phyloP scores from a whole-genome alignment of 352 stramenopile genomes.

The Thalassiosira allenii region DNA sequence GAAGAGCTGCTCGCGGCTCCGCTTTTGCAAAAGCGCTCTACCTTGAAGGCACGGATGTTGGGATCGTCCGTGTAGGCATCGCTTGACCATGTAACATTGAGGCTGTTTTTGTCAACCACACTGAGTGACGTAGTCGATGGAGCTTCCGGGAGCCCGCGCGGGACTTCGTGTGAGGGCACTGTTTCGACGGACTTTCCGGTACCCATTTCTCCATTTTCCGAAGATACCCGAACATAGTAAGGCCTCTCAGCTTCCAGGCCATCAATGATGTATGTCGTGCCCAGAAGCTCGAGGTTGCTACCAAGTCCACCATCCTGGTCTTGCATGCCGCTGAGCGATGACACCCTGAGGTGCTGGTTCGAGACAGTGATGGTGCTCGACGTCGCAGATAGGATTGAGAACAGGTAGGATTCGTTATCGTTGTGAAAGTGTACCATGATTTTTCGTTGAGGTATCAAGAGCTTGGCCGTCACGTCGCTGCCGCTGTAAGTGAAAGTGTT shows the following conservation, averaged over 20 bases:
- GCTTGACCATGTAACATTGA: constrained; percentile 62
- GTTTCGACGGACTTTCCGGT: constrained; percentile 70
- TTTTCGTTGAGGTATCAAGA: constrained; percentile 63
- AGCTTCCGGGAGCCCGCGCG: constrained; percentile 49
- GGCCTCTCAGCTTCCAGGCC: constrained; percentile 85
- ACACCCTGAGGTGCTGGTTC: constrained; percentile 61
- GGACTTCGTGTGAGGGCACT: constrained; percentile 49
- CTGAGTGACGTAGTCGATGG: constrained; percentile 45
- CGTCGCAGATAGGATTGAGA: constrained; percentile 73
- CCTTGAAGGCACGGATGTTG: constrained; percentile 52
- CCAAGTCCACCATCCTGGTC: constrained; percentile 26
- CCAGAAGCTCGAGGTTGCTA: constrained; percentile 80
- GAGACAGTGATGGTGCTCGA: constrained; percentile 66
- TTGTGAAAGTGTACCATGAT: constrained; percentile 72
- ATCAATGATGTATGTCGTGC: constrained; percentile 85
- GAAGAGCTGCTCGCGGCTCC: constrained; percentile 43
- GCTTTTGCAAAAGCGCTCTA: constrained; percentile 62
- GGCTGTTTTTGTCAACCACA: constrained; percentile 62
- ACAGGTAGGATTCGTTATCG: constrained; percentile 76
- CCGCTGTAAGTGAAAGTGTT: constrained; percentile 72
- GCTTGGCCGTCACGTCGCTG: constrained; percentile 52
- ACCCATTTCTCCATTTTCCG: constrained; percentile 89
- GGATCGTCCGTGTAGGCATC: constrained; percentile 46
- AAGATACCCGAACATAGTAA: constrained; percentile 93
- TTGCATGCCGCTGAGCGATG: constrained; percentile 53